phyloP scores from a whole-genome alignment of 768 basidiomycete species.

The Tremella mesenterica region DNA sequence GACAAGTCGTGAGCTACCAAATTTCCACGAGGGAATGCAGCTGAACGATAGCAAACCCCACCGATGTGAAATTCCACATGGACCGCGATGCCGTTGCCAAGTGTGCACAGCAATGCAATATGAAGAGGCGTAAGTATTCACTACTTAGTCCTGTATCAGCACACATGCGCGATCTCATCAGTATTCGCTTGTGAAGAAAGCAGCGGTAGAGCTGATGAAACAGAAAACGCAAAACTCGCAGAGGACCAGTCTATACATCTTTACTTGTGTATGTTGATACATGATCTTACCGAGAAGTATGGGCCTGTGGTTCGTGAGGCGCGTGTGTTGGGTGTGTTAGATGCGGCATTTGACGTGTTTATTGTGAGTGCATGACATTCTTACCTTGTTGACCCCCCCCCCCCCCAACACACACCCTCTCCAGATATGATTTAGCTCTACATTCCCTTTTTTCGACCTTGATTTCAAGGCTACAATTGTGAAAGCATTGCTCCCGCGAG shows the following conservation, averaged over 20 bases:
- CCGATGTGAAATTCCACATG: constrained; percentile 88
- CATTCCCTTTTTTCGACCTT: background rate
- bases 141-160: too few species aligned
- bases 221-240: constrained; percentile 77
- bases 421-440: background rate
- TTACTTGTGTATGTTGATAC: constrained; percentile 86
- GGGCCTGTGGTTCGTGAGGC: constrained; percentile 93
- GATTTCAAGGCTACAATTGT: too few species aligned
- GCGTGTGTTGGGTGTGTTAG: constrained; percentile 91
- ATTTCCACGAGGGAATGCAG: background rate
- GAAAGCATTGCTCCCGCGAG: too few species aligned
- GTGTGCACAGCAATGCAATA: constrained; percentile 95
- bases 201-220: background rate
- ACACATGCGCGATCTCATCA: too few species aligned
- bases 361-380: constrained; percentile 47
- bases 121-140: constrained; percentile 51
- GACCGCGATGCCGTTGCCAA: constrained; percentile 97
- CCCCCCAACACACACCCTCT: background rate
- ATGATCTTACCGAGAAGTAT: constrained; percentile 86
- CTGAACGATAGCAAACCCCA: constrained; percentile 40
- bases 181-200: too few species aligned
- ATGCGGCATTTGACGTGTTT: constrained; percentile 93
- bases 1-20: constrained; percentile 26
- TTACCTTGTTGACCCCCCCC: background rate
- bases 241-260: constrained; percentile 95